phyloP scores from a whole-genome alignment of 208 protist genomes.

The Leishmania tarentolae region DNA sequence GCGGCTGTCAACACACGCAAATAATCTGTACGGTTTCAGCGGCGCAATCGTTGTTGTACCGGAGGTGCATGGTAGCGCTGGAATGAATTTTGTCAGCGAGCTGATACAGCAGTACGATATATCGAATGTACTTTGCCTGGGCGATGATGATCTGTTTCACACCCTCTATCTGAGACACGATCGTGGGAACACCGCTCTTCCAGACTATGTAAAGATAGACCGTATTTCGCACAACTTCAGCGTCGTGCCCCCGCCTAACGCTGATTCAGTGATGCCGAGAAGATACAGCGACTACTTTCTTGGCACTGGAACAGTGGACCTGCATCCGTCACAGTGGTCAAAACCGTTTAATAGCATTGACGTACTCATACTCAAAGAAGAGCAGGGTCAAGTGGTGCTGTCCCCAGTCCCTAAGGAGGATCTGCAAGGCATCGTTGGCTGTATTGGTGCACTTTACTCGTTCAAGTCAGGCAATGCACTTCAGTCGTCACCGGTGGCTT shows the following conservation, averaged over 20 bases:
- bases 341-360: conserved; percentile 68
- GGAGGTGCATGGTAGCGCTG: conserved; percentile 61
- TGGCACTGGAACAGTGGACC: conserved; percentile 54
- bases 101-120: conserved; percentile 61
- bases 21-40: conserved; percentile 63
- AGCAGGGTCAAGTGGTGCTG: conserved; percentile 52
- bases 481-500: conserved; percentile 57
- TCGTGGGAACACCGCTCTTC: conserved; percentile 20
- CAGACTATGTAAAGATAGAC: conserved; percentile 50
- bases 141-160: conserved; percentile 81
- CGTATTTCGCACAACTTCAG: conserved; percentile 63
- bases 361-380: conserved; percentile 70
- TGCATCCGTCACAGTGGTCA: conserved; percentile 69
- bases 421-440: conserved; percentile 73
- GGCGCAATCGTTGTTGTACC: conserved; percentile 77
- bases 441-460: conserved; percentile 68
- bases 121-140: conserved; percentile 70
- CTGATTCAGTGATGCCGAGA: conserved; percentile 44
- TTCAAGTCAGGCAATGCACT: conserved; percentile 45
- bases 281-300: conserved; percentile 74
- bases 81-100: conserved; percentile 68
- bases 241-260: conserved; percentile 18
- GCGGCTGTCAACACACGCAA: conserved; percentile 47
- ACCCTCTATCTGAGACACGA: conserved; percentile 45
- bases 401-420: conserved; percentile 53